Conservation (phyloP, 176 grass and related monocot species). For the Juncus inflexus region DNA sequence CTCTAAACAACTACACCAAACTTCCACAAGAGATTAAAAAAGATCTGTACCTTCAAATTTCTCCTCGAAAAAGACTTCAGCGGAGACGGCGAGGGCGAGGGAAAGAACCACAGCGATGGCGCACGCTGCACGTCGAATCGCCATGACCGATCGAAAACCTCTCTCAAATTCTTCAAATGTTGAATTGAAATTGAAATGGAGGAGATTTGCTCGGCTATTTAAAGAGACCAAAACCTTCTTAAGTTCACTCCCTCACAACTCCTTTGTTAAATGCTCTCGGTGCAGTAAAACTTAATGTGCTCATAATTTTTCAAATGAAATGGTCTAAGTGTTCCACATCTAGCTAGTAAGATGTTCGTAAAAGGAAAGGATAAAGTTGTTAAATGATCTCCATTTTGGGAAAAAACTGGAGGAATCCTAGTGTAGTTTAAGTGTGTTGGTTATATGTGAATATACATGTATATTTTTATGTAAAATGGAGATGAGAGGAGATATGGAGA, state of each 20-base stretch:
- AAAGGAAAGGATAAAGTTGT: no score
- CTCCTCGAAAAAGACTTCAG: conserved; percentile 75
- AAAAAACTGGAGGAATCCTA: not conserved
- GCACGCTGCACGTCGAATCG: conserved; percentile 17
- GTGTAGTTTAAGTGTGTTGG: not conserved
- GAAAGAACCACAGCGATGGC: conserved; percentile 32
- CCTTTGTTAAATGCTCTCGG: not conserved
- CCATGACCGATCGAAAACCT: conserved; percentile 29
- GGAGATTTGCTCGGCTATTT: not conserved
- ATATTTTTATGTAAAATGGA: not conserved
- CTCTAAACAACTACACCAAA: no score
- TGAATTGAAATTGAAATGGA: no score
- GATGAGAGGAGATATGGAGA: not conserved
- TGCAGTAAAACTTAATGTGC: not conserved
- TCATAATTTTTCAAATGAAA: not conserved
- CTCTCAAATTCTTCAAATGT: no score
- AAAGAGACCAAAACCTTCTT: not conserved
- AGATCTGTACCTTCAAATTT: conserved; percentile 50
- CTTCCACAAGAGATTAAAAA: no score
- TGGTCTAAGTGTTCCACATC: not conserved
- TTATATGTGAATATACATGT: not conserved
- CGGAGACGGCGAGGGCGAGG: conserved; percentile 33
- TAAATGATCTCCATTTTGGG: not conserved
- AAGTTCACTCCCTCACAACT: not conserved
- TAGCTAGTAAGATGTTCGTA: not conserved